Percentiles rank a stretch among this genome's conserved stretches.
Evolutionary conservation across 176 grass and related monocot species (phyloP).

Genomic region (Cymbopogon citratus): DNA sequence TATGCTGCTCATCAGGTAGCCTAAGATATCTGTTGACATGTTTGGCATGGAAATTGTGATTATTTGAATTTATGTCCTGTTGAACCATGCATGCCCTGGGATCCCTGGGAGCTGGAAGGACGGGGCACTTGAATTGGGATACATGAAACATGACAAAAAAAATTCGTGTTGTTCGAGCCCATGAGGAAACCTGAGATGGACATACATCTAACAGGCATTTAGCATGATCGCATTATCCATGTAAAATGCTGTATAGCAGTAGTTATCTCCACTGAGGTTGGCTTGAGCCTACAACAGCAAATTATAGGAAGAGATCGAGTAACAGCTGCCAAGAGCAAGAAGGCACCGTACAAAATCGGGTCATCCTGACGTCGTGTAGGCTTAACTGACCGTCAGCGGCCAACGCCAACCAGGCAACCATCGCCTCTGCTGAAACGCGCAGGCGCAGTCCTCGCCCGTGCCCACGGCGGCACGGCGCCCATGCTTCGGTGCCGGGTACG

Average conservation of each 20-base stretch:
- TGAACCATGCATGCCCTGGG: not conserved
- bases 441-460: too few relatives aligned
- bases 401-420: too few relatives aligned
- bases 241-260: not conserved
- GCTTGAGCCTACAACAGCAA: not conserved
- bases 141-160: not conserved
- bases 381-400: too few relatives aligned
- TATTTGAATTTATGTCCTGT: not conserved
- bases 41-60: not conserved
- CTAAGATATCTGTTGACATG: not conserved
- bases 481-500: not conserved
- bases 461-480: too few relatives aligned
- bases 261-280: not conserved
- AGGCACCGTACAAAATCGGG: too few relatives aligned
- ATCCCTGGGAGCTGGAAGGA: not conserved
- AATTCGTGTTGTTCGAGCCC: not conserved
- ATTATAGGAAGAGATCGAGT: too few relatives aligned
- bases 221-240: not conserved
- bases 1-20: constrained; percentile 3
- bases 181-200: not conserved
- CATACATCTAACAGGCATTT: not conserved
- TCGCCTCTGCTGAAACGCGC: too few relatives aligned
- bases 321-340: too few relatives aligned
- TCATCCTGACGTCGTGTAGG: too few relatives aligned
- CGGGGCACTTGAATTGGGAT: not conserved